These are phyloP conservation scores for Filobasidium floriforme DNA, from an alignment of 768 basidiomycete species.

Conservation along the genomic window DNA sequence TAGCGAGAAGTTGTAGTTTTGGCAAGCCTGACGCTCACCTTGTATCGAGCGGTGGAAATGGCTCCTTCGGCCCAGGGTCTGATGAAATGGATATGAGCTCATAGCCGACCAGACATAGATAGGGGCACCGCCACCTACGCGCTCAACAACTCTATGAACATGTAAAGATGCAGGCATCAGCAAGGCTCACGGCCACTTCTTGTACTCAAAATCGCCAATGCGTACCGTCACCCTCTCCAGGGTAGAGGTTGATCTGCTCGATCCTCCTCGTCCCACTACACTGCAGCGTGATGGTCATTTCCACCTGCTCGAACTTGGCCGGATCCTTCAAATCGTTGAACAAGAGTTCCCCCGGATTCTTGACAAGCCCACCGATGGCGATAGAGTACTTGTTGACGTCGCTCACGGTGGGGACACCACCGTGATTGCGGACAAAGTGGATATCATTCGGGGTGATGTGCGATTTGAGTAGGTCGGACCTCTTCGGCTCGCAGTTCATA, in stretches of 20 bases:
- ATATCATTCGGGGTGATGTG: constrained; percentile 15
- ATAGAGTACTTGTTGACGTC: constrained; percentile 50
- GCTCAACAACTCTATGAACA: constrained; percentile 7
- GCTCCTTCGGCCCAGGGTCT: constrained; percentile 18
- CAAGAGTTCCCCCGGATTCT: constrained; percentile 48
- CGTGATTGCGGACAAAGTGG: constrained; percentile 53
- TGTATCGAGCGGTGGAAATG: constrained; percentile 14
- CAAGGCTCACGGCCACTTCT: neutral
- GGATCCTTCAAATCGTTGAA: constrained; percentile 53
- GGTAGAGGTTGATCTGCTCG: constrained; percentile 53
- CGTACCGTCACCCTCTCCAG: constrained; percentile 55
- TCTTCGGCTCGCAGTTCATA: constrained; percentile 54
- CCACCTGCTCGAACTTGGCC: constrained; percentile 46
- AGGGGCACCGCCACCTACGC: constrained; percentile 5
- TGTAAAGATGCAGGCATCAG: too few species aligned
- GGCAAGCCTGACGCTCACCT: neutral
- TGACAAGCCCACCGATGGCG: constrained; percentile 54
- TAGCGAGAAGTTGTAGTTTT: neutral
- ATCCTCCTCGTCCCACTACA: constrained; percentile 55
- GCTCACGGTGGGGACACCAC: constrained; percentile 51
- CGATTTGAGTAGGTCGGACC: constrained; percentile 13
- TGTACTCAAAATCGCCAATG: too few species aligned
- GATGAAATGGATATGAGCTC: neutral
- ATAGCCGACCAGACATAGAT: neutral
- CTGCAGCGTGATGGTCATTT: constrained; percentile 54